Percentiles rank a stretch among this genome's conserved stretches.
These are phyloP conservation scores for Monilinia fructigena DNA, from an alignment of 2,329 filamentous ascomycete genomes.

Conservation along the genomic window DNA sequence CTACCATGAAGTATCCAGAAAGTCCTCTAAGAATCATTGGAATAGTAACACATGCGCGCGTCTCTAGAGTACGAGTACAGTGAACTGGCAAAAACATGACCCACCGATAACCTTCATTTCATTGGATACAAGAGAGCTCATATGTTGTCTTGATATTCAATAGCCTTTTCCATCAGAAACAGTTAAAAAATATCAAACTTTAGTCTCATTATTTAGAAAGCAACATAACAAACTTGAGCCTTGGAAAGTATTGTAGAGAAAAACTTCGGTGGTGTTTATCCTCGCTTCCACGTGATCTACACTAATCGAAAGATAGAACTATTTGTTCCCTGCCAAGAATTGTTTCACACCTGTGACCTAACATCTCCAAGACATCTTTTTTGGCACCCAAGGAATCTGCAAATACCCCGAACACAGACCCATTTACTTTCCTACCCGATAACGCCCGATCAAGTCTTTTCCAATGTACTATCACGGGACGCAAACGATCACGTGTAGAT, in stretches of 20 bases:
- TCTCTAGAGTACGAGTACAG: not conserved
- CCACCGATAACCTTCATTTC: not conserved
- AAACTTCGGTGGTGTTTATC: not conserved
- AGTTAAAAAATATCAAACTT: not conserved
- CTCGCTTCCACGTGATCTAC: constrained; percentile 1
- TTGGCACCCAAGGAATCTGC: constrained; percentile 6
- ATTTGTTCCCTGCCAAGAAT: not conserved
- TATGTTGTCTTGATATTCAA: not conserved
- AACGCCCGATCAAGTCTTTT: not conserved
- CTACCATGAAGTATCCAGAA: not conserved
- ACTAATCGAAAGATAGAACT: not conserved
- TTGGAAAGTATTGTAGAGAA: not conserved
- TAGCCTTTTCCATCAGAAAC: not conserved
- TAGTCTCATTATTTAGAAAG: not conserved
- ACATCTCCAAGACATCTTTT: constrained; percentile 16
- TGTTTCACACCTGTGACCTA: constrained; percentile 5
- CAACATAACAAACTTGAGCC: not conserved
- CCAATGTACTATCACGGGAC: constrained; percentile 10
- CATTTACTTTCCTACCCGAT: not conserved
- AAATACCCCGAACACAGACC: constrained; percentile 4
- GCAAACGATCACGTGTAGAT: constrained; percentile 20
- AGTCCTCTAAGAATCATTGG: not conserved
- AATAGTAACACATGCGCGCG: no score
- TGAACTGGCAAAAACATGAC: not conserved
- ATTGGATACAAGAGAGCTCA: not conserved